These are phyloP conservation scores for Neurospora sp. DNA, from an alignment of 495 filamentous ascomycete species.

Conservation along the genomic window DNA sequence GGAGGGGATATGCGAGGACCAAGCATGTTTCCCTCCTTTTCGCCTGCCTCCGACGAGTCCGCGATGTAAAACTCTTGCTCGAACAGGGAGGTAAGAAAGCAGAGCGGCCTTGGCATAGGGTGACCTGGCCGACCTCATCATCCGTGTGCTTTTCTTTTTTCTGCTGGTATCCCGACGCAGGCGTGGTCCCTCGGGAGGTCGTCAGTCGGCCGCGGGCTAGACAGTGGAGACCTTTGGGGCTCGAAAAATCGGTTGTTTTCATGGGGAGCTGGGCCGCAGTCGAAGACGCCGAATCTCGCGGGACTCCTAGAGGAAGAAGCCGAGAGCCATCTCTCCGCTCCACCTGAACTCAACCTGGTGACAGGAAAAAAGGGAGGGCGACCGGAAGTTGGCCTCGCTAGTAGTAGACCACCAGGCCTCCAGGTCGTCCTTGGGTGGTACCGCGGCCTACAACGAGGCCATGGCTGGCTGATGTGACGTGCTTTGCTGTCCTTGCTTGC, in stretches of 20 bases:
- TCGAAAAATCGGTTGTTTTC: neutral
- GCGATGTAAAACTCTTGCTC: neutral
- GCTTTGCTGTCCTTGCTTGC: conserved; percentile 10
- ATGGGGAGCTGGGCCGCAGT: neutral
- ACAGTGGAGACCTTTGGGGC: neutral
- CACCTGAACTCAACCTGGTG: neutral
- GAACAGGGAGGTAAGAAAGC: neutral
- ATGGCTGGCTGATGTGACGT: conserved; percentile 8
- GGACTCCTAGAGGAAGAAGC: neutral
- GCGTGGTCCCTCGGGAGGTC: neutral
- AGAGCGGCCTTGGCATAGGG: neutral
- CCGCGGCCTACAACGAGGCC: neutral
- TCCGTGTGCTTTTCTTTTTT: neutral
- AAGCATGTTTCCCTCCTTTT: neutral
- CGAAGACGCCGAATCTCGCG: neutral
- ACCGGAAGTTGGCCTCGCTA: neutral
- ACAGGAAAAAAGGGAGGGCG: neutral
- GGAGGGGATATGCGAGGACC: neutral
- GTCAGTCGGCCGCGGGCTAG: neutral
- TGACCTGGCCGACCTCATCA: neutral
- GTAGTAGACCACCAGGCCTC: neutral
- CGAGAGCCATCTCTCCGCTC: neutral
- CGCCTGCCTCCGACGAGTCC: neutral
- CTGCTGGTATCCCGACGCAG: neutral
- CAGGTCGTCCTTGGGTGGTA: neutral